Base-by-base conservation (phyloP, 352 stramenopile genomes). In the Globisporangium emineosum region DNA sequence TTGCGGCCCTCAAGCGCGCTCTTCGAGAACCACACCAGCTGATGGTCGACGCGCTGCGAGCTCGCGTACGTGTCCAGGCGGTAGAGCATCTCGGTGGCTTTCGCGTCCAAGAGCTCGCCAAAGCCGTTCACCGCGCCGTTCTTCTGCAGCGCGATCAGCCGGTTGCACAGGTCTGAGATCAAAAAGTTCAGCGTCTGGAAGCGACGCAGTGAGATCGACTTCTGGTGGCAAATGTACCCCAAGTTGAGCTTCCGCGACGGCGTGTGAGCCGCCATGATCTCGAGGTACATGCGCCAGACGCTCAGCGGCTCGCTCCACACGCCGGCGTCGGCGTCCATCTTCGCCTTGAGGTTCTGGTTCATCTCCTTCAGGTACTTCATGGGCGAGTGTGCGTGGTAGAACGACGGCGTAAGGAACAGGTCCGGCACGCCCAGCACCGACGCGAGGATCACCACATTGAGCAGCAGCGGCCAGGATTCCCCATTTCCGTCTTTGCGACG, bases 151-250 rank as follows among this genome's bases (percentile, higher is more conserved):
- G 73, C 65, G 45, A 90, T 75, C 33, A 94, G 59, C 13, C 86
- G 86, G 12, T 72, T 73, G 52, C 84, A 93, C 12, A 91, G 69
- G 57, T 94, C 86, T 9, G 82, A 89, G 43, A 94, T 89, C 43
- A 94, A 51, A 45, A 89, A 83, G 56, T 92, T 91, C 15, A 92
- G 69, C 7, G 84, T 83, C 64, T 94, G 83, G 60, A 77, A 93
- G 25, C 86, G 84, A 21, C 83, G 82, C 42, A 66, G 65, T 6
- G 86, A 91, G 32, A 94, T 89, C 5, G 75, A 75, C 43, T 78
- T 51, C 42, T 86, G 80, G 49, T 81, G 70, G 13, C 91, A 76
- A 6, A 73, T 61, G 13, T 68, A 72, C 4, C 61, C 69, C 25
- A 88, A 57, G 43, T 84, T 81, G 23, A 86, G 81, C 19, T 61